A percentile compares a stretch with the other conserved stretches of the same genome.
These are phyloP conservation scores for Kodamaea plutei DNA, from an alignment of 1,139 yeast genomes.

Conservation along the genomic window DNA sequence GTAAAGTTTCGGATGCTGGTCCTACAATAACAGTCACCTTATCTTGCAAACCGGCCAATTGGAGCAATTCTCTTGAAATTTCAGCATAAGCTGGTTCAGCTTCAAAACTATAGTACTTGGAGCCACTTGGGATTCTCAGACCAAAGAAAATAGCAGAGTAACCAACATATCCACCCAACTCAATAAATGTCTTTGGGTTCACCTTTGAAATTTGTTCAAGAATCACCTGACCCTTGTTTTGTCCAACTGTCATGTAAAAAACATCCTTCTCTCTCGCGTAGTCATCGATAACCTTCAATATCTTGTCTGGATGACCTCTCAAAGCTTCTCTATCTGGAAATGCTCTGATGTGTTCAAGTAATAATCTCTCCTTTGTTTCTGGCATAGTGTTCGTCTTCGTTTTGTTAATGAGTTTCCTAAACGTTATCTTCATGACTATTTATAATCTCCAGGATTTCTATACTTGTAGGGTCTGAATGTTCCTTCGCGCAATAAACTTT, in stretches of 20 bases:
- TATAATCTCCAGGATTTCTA: too few relatives aligned
- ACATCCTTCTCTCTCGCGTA: constrained; percentile 12
- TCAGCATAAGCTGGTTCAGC: constrained; percentile 28
- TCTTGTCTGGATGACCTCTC: constrained; percentile 26
- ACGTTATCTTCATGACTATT: too few relatives aligned
- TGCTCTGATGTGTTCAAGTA: constrained; percentile 20
- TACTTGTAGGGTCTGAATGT: too few relatives aligned
- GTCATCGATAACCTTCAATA: constrained; percentile 30
- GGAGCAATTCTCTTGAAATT: constrained; percentile 28
- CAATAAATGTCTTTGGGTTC: constrained; percentile 34
- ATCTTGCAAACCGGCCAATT: constrained; percentile 33
- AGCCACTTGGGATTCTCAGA: constrained; percentile 21
- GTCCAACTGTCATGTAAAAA: constrained; percentile 31
- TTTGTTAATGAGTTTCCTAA: too few relatives aligned
- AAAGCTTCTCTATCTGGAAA: constrained; percentile 20
- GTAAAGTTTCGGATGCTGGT: constrained; percentile 28
- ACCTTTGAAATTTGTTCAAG: constrained; percentile 20
- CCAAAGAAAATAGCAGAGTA: constrained; percentile 41
- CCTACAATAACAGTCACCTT: constrained; percentile 37
- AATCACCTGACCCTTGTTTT: constrained; percentile 29
- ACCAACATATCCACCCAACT: constrained; percentile 44
- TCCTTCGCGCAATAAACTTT: too few relatives aligned
- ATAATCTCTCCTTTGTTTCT: constrained; percentile 2
- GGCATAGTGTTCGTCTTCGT: too few relatives aligned
- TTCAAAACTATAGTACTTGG: constrained; percentile 39